phyloP scores from a whole-genome alignment of 2,329 filamentous ascomycete genomes.

The Akanthomyces uredinophilus region DNA sequence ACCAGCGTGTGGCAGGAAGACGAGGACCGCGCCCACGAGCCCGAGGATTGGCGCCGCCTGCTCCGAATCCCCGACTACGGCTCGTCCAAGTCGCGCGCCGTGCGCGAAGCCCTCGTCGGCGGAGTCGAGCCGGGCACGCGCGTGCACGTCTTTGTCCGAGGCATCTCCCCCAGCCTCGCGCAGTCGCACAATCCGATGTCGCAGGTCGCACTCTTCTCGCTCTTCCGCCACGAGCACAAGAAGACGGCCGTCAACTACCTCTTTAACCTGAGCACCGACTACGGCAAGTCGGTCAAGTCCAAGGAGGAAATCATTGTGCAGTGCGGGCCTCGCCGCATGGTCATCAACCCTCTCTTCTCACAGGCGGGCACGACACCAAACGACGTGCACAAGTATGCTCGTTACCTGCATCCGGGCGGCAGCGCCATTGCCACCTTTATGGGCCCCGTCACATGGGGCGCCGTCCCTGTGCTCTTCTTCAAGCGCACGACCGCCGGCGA shows the following conservation, averaged over 20 bases:
- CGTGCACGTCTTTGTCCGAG: slow-evolving; percentile 70
- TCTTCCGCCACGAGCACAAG: slow-evolving; percentile 94
- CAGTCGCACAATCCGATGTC: slow-evolving; percentile 42
- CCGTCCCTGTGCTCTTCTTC: slow-evolving; percentile 87
- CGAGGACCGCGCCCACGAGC: slow-evolving; percentile 81
- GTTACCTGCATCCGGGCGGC: slow-evolving; percentile 84
- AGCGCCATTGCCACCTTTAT: slow-evolving; percentile 86
- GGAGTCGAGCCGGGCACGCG: slow-evolving; percentile 80
- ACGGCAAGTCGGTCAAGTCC: slow-evolving; percentile 71
- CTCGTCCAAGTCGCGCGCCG: slow-evolving; percentile 67
- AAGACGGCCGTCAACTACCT: slow-evolving; percentile 84
- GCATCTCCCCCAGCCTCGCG: slow-evolving; percentile 38
- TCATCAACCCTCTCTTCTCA: slow-evolving; percentile 88
- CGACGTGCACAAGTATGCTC: slow-evolving; percentile 94
- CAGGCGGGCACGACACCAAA: slow-evolving; percentile 86
- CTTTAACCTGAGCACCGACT: slow-evolving; percentile 76
- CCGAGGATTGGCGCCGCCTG: slow-evolving; percentile 81
- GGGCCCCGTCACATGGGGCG: slow-evolving; percentile 87
- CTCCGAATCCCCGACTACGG: slow-evolving; percentile 88
- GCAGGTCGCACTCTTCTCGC: slow-evolving; percentile 74
- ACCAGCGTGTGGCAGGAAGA: slow-evolving; percentile 84
- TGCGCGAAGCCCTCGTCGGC: slow-evolving; percentile 81
- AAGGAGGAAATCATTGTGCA: slow-evolving; percentile 92
- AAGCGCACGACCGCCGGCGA: slow-evolving; percentile 49
- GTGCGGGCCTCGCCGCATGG: slow-evolving; percentile 79